Conservation (phyloP, 2,329 filamentous ascomycete genomes). For the Karstenula rhodostoma region DNA sequence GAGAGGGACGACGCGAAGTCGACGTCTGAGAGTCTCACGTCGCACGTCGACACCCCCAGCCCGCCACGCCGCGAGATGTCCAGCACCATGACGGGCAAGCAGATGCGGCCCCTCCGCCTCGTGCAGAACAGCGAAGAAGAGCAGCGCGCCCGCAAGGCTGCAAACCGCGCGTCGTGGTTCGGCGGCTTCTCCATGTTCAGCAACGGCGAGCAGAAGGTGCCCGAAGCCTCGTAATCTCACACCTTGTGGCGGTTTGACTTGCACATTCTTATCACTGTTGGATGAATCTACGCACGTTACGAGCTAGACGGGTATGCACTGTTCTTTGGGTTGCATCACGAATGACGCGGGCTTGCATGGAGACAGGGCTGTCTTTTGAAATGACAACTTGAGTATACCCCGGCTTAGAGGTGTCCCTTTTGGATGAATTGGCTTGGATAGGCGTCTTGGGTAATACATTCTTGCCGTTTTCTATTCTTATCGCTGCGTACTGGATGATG, state of each 20-base stretch:
- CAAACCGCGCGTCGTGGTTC: conserved; percentile 58
- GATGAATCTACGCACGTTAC: conserved; percentile 11
- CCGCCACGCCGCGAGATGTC: conserved; percentile 67
- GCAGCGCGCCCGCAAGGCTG: conserved; percentile 51
- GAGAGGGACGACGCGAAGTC: conserved; percentile 27
- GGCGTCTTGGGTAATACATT: conserved; percentile 14
- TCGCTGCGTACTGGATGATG: background rate
- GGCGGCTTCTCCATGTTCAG: conserved; percentile 51
- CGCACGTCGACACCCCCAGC: conserved; percentile 47
- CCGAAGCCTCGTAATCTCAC: conserved; percentile 6
- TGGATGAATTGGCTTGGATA: conserved; percentile 3
- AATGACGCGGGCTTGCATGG: background rate
- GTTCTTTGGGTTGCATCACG: conserved; percentile 3
- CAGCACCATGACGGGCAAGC: conserved; percentile 63
- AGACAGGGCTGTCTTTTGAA: conserved; percentile 2
- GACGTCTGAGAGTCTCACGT: conserved; percentile 28
- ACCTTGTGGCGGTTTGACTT: background rate
- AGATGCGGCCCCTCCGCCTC: conserved; percentile 83
- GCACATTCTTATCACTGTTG: conserved; percentile 4
- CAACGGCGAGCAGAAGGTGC: conserved; percentile 39
- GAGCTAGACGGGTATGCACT: background rate
- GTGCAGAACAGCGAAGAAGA: conserved; percentile 72
- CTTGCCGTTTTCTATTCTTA: conserved; percentile 3
- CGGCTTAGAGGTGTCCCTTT: conserved; percentile 3
- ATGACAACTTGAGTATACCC: conserved; percentile 9